Evolutionary conservation across 164 flowering plant species (phyloP), one percentile per base, ranked within the genome.

Genomic region (Sextonia rubra): DNA sequence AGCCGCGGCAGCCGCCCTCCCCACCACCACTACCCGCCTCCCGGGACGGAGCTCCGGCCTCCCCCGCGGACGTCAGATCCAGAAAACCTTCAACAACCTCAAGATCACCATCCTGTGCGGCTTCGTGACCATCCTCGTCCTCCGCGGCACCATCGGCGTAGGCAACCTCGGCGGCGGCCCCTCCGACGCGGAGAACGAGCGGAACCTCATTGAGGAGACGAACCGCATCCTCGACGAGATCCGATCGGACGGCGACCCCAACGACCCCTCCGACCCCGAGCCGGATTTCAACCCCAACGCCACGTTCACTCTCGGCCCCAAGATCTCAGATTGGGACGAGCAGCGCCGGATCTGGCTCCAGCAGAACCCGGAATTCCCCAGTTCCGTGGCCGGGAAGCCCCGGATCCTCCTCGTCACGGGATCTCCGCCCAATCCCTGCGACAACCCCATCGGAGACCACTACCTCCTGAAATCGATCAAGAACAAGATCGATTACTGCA

Each of bases 401-500:
- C 77, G 92, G 32, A 80, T 91, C 61, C 73, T 92, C 80, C 89
- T 94, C 1, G 85, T 92, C 0, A 89, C 92, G 14, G 98, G 97
- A 2, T 91, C 97, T 0, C 90, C 87, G 0, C 98, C 98, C 0
- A 84, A 80, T 23, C 98, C 98, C 0, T 94, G 97, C 81, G 97
- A 94, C 66, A 94, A 90, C 71, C 74, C 98, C 1, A 89, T 90
- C 30, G 97, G 98, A 2, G 98, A 94, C 69, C 98, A 91, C 83
- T 94, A 89, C 56, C 76, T 94, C 67, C 74, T 94, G 74, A 94
- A 91, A 58, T 62, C 88, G 0, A 74, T 86, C 17, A 94, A 94
- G 90, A 94, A 94, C 73, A 91, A 94, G 88, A 90, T 91, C 64
- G 98, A 94, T 73, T 94, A 94, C 52, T 90, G 96, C 74, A 81